Evolutionary conservation across 331 rosid species (phyloP), one percentile per base, ranked within the genome.

Genomic region (Cydonia oblonga): DNA sequence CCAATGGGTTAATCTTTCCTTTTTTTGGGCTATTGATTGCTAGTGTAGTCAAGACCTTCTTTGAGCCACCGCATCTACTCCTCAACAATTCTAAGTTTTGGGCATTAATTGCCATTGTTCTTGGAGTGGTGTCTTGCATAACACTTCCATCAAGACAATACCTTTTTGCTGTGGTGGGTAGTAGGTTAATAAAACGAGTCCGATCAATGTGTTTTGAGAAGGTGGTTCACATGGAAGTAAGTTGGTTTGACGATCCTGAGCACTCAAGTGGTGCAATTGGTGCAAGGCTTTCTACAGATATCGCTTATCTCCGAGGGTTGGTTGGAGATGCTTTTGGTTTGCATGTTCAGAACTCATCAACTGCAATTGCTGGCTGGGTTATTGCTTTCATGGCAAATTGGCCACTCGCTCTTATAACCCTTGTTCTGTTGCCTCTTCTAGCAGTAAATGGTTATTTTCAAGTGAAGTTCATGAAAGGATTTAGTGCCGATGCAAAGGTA

Each of bases 211-310:
- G 93, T 59, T 92, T 88, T 10, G 85, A 90, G 84, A 92, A 84
- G 74, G 87, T 92, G 66, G 78, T 88, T 83, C 83, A 83, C 75
- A 90, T 90, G 98, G 96, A 92, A 82, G 82, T 88, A 62, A 82
- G 91, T 52, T 90, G 96, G 98, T 92, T 90, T 75, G 98, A 92
- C 35, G 79, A 88, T 65, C 75, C 73, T 51, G 93, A 87, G 54
- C 79, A 90, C 84, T 87, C 97, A 16, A 88, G 91, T 67, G 96
- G 98, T 40, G 73, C 89, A 49, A 87, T 92, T 26, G 98, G 92
- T 22, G 91, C 98, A 49, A 88, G 93, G 86, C 84, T 92, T 29
- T 90, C 98, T 7, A 42, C 82, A 6, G 92, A 92, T 83, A 88
- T 87, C 6, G 90, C 90, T 54, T 77, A 90, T 0, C 62, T 92